These are phyloP conservation scores for Sphagnum contortum DNA, from an alignment of 225 moss, liverwort and hornwort species.

Conservation along the genomic window DNA sequence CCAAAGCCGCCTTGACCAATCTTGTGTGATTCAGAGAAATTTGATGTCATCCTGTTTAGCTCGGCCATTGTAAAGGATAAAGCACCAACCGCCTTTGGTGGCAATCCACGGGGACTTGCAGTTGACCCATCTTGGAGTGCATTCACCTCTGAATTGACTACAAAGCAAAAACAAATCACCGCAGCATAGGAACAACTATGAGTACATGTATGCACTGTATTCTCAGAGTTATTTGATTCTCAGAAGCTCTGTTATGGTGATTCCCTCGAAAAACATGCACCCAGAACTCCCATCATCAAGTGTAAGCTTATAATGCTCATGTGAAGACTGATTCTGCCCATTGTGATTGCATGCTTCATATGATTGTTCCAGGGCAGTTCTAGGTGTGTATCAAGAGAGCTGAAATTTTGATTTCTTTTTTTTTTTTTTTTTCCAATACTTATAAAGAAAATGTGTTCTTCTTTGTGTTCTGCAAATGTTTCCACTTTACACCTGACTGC, in stretches of 20 bases:
- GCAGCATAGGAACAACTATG: not conserved
- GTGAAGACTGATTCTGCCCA: too few relatives aligned
- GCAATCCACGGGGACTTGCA: slow-evolving; percentile 13
- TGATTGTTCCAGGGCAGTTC: too few relatives aligned
- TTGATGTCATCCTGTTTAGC: slow-evolving; percentile 67
- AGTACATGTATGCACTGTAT: not conserved
- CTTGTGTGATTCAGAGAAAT: slow-evolving; percentile 86
- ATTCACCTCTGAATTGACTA: slow-evolving; percentile 19
- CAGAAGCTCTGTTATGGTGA: not conserved
- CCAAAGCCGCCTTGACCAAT: slow-evolving; percentile 97
- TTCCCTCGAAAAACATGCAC: too few relatives aligned
- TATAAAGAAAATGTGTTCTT: too few relatives aligned
- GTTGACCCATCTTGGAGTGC: slow-evolving; percentile 24
- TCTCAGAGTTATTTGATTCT: not conserved
- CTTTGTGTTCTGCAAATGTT: too few relatives aligned
- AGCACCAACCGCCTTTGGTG: slow-evolving; percentile 35
- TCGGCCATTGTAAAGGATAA: slow-evolving; percentile 76
- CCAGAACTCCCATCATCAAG: too few relatives aligned
- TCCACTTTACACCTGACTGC: too few relatives aligned
- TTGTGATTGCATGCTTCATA: too few relatives aligned
- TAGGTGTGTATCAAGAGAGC: too few relatives aligned
- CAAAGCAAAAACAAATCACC: not conserved
- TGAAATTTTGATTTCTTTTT: too few relatives aligned
- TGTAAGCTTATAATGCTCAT: too few relatives aligned
- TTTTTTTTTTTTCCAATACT: too few relatives aligned